Base-by-base conservation (phyloP, 768 basidiomycete genomes). In the Tricholoma saponaceum region DNA sequence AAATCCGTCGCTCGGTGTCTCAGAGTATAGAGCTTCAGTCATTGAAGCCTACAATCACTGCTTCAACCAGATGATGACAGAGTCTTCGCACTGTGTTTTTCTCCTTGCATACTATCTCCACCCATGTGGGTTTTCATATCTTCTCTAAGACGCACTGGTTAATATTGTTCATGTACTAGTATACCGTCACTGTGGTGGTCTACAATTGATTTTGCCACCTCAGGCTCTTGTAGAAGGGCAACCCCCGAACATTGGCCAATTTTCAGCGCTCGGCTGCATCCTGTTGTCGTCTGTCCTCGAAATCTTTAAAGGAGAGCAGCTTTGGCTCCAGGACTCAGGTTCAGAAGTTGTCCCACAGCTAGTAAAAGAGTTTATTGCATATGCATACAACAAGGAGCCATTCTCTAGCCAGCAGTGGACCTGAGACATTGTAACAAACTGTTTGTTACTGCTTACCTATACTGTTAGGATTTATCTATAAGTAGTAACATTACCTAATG, bases 51-150 rank as follows among this genome's bases (percentile, higher is more conserved):
- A 65, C 49, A 69, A 72, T 55, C 56, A 57, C 10, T 64, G 66
- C 12, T 72, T 69, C 47, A 49, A 66, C 18, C 66, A 69, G 47
- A 67, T 72, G 66, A 72, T 72, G 68, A 64, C 50, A 0, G 69
- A 72, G 47, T 69, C 69, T 10, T 68, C 68, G 4, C 58, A 64
- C 54, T 23, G 55, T 2, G 41, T 70, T n/a, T 70, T 69, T 53
- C 60, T 71, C 12, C 56, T 70, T 3, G 66, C 62, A 25, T 72
- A 69, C 54, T 67, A 64, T 33, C 66, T 72, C 14, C 66, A 72
- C 57, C 70, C 70, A 25, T 10, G 64, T 70, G 47, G 12, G 60
- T 51, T n/a, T 28, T 51, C 32, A 51, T 33, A 16, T 30, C 32
- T 51, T 51, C 50, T 44, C 43, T 9, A 44, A 23, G 26, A 51